Percentiles rank a stretch among this genome's conserved stretches.
Conservation (phyloP, 805 yeast genomes). For the Wickerhamiella sorbophila region DNA sequence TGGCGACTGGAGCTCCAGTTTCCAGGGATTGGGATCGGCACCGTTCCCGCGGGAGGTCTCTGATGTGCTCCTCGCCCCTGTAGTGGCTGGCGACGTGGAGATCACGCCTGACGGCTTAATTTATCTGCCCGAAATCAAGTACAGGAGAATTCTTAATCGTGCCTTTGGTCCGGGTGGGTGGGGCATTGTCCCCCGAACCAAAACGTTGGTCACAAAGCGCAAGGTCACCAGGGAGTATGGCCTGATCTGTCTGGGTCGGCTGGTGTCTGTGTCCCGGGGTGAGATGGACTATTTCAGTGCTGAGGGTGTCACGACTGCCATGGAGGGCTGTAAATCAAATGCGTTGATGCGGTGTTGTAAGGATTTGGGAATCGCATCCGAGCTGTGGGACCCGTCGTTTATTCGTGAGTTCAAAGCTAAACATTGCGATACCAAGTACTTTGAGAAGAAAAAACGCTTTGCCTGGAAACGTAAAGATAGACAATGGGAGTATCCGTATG, state of each 20-base stretch:
- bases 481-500: slow-evolving; percentile 69
- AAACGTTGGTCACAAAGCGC: slow-evolving; percentile 58
- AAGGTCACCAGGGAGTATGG: slow-evolving; percentile 84
- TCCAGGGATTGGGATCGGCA: slow-evolving; percentile 69
- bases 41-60: slow-evolving; percentile 54
- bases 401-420: slow-evolving; percentile 52
- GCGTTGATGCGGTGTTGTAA: slow-evolving; percentile 97
- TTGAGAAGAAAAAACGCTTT: slow-evolving; percentile 62
- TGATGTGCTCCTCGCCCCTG: slow-evolving; percentile 43
- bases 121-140: slow-evolving; percentile 89
- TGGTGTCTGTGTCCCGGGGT: slow-evolving; percentile 87
- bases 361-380: slow-evolving; percentile 92
- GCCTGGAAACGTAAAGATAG: slow-evolving; percentile 85
- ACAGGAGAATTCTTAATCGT: slow-evolving; percentile 70
- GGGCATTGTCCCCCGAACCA: slow-evolving; percentile 93
- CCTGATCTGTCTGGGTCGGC: slow-evolving; percentile 68
- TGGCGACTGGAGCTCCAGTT: slow-evolving; percentile 72
- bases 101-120: slow-evolving; percentile 90
- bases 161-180: slow-evolving; percentile 99
- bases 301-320: slow-evolving; percentile 81
- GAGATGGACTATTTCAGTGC: slow-evolving; percentile 87
- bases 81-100: slow-evolving; percentile 67
- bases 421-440: slow-evolving; percentile 69
- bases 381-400: slow-evolving; percentile 92
- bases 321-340: slow-evolving; percentile 93